A percentile compares a stretch with the other conserved stretches of the same genome.
Conservation (phyloP, 2,329 filamentous ascomycete species). For the Sordariomycetes sp. region DNA sequence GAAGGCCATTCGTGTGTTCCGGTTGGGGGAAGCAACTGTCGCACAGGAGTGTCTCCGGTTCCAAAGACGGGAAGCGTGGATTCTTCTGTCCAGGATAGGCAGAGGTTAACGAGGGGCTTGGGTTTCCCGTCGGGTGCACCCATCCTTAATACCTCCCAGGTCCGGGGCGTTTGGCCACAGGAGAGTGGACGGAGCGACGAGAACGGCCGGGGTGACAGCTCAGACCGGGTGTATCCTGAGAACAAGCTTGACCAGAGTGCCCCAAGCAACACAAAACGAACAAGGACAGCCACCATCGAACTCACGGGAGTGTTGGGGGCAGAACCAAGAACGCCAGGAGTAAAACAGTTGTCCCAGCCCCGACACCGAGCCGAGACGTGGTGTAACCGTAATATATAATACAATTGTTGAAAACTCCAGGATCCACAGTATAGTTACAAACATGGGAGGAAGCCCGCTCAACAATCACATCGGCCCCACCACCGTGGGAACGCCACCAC, state of each 20-base stretch:
- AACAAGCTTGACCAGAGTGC: neutral
- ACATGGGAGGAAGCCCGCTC: neutral
- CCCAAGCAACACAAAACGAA: neutral
- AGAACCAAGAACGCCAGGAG: neutral
- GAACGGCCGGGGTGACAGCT: neutral
- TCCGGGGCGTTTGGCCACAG: neutral
- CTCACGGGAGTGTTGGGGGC: neutral
- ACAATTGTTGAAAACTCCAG: neutral
- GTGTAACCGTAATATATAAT: neutral
- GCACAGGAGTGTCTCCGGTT: neutral
- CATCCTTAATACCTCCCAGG: neutral
- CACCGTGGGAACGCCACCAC: constrained; percentile 78
- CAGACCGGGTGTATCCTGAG: neutral
- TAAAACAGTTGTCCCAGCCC: neutral
- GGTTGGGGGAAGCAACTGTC: neutral
- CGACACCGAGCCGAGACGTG: neutral
- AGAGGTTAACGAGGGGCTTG: constrained; percentile 14
- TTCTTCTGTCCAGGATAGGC: constrained; percentile 13
- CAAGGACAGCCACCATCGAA: neutral
- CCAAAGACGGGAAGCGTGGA: neutral
- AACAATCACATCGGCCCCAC: constrained; percentile 52
- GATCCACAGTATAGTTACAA: neutral
- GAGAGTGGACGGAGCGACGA: neutral
- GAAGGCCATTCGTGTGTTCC: neutral
- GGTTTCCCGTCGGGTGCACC: neutral